phyloP scores from a whole-genome alignment of 495 filamentous ascomycete genomes.

The Lepidopterella palustris region DNA sequence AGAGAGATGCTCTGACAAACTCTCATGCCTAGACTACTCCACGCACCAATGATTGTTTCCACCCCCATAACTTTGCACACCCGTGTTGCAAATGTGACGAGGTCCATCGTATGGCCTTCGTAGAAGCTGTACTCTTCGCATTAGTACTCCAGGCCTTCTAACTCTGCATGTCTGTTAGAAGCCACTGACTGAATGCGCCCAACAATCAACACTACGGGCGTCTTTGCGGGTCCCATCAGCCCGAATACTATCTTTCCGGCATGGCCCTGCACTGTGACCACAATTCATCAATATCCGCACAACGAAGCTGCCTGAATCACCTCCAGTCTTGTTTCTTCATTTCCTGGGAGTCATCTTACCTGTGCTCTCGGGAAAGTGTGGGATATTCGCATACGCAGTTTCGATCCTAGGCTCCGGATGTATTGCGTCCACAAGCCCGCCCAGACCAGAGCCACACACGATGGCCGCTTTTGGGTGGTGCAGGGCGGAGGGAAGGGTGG shows the following conservation, averaged over 20 bases:
- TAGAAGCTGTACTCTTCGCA: constrained; percentile 54
- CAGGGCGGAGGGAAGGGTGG: constrained; percentile 41
- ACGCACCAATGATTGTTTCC: constrained; percentile 53
- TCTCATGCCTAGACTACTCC: neutral
- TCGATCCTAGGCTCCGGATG: constrained; percentile 47
- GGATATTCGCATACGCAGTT: constrained; percentile 56
- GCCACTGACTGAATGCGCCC: constrained; percentile 65
- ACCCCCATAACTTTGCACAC: constrained; percentile 64
- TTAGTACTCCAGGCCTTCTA: constrained; percentile 1
- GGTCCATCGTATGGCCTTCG: constrained; percentile 65
- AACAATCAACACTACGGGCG: constrained; percentile 64
- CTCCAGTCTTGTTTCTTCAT: neutral
- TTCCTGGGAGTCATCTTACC: constrained; percentile 43
- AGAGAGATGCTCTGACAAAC: constrained; percentile 3
- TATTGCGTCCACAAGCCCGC: constrained; percentile 58
- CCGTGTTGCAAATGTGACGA: constrained; percentile 62
- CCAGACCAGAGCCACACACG: constrained; percentile 68
- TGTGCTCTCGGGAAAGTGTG: constrained; percentile 58
- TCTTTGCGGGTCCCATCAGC: constrained; percentile 45
- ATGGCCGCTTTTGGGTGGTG: constrained; percentile 57
- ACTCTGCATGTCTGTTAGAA: neutral
- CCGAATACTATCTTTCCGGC: constrained; percentile 71
- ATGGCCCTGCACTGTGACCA: constrained; percentile 56
- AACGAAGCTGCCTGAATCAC: neutral
- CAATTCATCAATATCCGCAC: neutral